Conservation (phyloP, 306 rosid species). For the Cicer judaicum region DNA sequence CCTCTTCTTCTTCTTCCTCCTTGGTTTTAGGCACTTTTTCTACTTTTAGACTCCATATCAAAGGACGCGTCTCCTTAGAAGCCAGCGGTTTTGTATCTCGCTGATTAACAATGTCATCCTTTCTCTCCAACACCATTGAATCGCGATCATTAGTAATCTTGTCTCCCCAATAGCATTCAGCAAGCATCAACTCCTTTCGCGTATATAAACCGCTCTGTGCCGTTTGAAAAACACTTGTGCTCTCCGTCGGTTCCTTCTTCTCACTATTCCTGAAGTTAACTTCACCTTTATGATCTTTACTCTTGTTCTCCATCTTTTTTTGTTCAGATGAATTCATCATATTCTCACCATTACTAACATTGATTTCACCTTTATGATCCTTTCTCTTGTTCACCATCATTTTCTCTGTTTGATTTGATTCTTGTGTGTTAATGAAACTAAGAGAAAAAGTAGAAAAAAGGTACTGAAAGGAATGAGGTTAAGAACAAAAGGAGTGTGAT, state of each 20-base stretch:
- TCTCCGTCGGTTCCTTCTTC: not conserved
- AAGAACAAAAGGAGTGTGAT: no score
- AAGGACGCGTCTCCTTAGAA: not conserved
- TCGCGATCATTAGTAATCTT: not conserved
- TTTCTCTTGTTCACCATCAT: not conserved
- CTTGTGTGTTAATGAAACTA: no score
- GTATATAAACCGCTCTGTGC: not conserved
- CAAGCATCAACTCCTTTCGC: not conserved
- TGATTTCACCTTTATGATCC: not conserved
- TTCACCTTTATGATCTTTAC: not conserved
- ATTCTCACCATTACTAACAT: not conserved
- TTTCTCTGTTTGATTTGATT: not conserved
- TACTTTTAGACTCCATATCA: constrained; percentile 5
- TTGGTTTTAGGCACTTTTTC: not conserved
- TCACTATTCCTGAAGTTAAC: not conserved
- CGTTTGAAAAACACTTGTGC: not conserved
- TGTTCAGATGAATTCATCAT: not conserved
- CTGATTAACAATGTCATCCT: not conserved
- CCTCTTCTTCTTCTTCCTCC: not conserved
- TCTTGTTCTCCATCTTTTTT: not conserved
- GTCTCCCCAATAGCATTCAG: not conserved
- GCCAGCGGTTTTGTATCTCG: not conserved
- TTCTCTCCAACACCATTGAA: not conserved
- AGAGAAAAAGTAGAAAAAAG: no score
- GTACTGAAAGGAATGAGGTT: no score